A percentile compares a stretch with the other conserved stretches of the same genome.
Conservation (phyloP, 495 filamentous ascomycete genomes). For the Tetracladium setigerum region DNA sequence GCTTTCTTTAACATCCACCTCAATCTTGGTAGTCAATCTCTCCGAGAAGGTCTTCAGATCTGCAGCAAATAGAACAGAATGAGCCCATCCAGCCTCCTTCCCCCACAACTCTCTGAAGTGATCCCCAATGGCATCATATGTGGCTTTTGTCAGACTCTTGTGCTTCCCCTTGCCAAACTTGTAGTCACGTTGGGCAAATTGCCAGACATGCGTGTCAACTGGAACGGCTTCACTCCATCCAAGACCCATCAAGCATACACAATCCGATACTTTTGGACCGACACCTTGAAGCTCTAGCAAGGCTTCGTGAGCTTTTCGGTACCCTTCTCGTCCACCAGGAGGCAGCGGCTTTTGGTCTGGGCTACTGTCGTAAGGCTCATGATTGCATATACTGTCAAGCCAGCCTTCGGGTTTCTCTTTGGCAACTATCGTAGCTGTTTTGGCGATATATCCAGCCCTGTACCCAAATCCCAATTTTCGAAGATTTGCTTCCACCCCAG, state of each 20-base stretch:
- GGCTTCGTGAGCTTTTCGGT: slow-evolving; percentile 74
- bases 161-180: slow-evolving; percentile 79
- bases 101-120: slow-evolving; percentile 91
- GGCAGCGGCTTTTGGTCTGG: slow-evolving; percentile 44
- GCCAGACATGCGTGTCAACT: slow-evolving; percentile 97
- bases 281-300: slow-evolving; percentile 76
- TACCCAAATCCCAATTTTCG: slow-evolving; percentile 90
- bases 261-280: slow-evolving; percentile 94
- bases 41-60: slow-evolving; percentile 83
- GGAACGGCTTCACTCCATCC: slow-evolving; percentile 96
- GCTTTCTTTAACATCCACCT: slow-evolving; percentile 38
- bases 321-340: slow-evolving; percentile 49
- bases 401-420: slow-evolving; percentile 60
- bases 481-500: slow-evolving; percentile 67
- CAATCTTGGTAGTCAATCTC: slow-evolving; percentile 41
- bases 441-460: slow-evolving; percentile 81
- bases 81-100: slow-evolving; percentile 91
- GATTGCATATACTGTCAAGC: slow-evolving; percentile 70
- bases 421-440: slow-evolving; percentile 71
- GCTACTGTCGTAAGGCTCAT: slow-evolving; percentile 35
- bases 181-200: slow-evolving; percentile 95
- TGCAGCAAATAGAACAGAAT: slow-evolving; percentile 93
- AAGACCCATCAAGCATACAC: slow-evolving; percentile 91
- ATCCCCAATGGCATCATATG: slow-evolving; percentile 83
- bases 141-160: slow-evolving; percentile 78